Evolutionary conservation across 176 grass and related monocot species (phyloP), one percentile per base, ranked within the genome.

Genomic region (Bothriochloa decipiens): DNA sequence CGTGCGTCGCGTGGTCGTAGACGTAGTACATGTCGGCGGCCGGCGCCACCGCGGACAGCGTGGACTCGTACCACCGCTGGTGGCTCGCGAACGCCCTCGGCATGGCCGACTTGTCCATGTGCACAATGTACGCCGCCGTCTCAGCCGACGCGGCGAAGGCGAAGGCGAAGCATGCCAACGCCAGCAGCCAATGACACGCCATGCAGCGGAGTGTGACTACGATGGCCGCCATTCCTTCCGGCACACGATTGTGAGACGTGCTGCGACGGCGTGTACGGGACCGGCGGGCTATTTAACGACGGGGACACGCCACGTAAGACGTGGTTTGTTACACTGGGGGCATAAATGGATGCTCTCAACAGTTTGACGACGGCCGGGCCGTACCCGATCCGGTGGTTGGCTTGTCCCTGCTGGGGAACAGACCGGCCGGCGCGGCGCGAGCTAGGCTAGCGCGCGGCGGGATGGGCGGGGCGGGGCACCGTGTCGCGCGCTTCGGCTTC

Each of bases 21-120:
- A 92, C 81, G 77, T 98, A 98, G 47, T 95, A 66, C 65, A 87
- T 70, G 61, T 79, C 76, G 1, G 53, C 72, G 10, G 28, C 42
- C 0, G 74, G 77, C 1, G 88, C 85, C 0, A 57, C 67, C n/a
- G 68, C 42, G 8, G 79, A 60, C 23, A 98, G 85, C 25, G 88
- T 86, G 40, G 96, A 75, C 74, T 68, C 20, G 85, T 95, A 98
- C 93, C 96, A 98, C 37, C 82, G 52, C 8, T 42, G 63, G 65
- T 86, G 85, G 72, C 64, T 87, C 42, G 85, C 27, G 93, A 85
- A 93, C 49, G 20, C 47, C 23, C 72, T 5, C 2, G 96, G 96
- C 96, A 95, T 95, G 76, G 85, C 85, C 45, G 91, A 91, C 86
- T 90, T 93, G 83, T 98, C 96, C 89, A 93, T 90, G 83, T 98